Conservation (phyloP, 1,284 basidiomycete species). For the Xerocomus cyaneibrunnescens region DNA sequence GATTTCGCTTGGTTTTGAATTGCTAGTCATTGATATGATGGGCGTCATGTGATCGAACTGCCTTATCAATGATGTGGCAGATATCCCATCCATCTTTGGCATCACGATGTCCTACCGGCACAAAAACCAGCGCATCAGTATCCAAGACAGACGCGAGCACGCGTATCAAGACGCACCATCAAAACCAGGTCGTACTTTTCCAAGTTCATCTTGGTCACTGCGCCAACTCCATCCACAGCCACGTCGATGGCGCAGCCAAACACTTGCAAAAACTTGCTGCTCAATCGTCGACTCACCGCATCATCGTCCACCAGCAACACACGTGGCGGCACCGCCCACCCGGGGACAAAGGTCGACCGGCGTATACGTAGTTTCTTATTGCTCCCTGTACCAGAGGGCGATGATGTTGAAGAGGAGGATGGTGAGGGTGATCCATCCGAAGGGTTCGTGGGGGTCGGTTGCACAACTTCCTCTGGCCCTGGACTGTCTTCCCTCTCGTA, state of each 20-base stretch:
- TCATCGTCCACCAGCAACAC: constrained; percentile 96
- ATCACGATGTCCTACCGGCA: constrained; percentile 81
- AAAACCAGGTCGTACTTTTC: constrained; percentile 94
- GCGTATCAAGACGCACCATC: constrained; percentile 63
- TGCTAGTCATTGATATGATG: constrained; percentile 96
- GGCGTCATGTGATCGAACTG: constrained; percentile 95
- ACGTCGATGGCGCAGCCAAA: constrained; percentile 96
- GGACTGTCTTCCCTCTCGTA: constrained; percentile 32
- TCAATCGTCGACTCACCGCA: constrained; percentile 83
- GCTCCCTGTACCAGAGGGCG: constrained; percentile 6
- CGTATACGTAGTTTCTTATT: constrained; percentile 54
- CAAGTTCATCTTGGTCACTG: constrained; percentile 94
- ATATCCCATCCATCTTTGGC: constrained; percentile 90
- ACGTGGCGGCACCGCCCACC: constrained; percentile 83
- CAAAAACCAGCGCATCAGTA: not conserved
- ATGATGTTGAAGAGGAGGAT: constrained; percentile 18
- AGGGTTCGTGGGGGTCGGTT: constrained; percentile 32
- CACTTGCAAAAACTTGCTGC: constrained; percentile 92
- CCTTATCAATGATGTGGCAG: constrained; percentile 89
- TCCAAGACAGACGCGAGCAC: not conserved
- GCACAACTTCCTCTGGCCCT: constrained; percentile 35
- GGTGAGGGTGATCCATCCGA: constrained; percentile 17
- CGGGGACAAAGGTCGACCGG: constrained; percentile 79
- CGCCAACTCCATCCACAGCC: constrained; percentile 91
- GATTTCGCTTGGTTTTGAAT: constrained; percentile 85